Percentiles rank a stretch among this genome's conserved stretches.
These are phyloP conservation scores for Globisporangium yorkense DNA, from an alignment of 352 stramenopile species.

Conservation along the genomic window DNA sequence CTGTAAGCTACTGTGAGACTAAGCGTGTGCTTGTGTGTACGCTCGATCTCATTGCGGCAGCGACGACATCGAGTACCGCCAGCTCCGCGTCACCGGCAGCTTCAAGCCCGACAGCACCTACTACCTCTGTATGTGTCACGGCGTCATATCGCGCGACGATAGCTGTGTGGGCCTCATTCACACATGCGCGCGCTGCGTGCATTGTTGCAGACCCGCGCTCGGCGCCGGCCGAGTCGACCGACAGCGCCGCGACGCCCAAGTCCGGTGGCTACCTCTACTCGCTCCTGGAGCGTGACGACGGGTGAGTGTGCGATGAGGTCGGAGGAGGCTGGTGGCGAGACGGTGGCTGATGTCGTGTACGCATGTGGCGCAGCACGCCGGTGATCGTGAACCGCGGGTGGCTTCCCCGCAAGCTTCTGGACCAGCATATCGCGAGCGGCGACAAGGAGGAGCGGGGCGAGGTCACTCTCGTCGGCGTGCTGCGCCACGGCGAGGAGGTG, in stretches of 20 bases:
- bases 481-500: constrained; percentile 79
- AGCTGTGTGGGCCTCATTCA: not conserved
- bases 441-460: constrained; percentile 51
- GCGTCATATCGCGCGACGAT: not conserved
- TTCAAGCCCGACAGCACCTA: constrained; percentile 73
- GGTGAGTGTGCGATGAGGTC: constrained; percentile 21
- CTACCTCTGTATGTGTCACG: constrained; percentile 56
- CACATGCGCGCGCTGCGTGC: not conserved
- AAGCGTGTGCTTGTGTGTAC: not conserved
- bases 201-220: constrained; percentile 58
- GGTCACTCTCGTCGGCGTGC: constrained; percentile 59
- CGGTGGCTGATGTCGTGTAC: not conserved
- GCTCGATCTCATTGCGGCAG: constrained; percentile 15
- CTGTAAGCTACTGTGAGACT: not conserved
- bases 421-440: constrained; percentile 53
- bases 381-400: constrained; percentile 85
- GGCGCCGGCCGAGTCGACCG: constrained; percentile 67
- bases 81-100: constrained; percentile 55
- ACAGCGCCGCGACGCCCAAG: constrained; percentile 73
- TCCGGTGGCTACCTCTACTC: constrained; percentile 86
- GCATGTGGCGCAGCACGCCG: constrained; percentile 37
- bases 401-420: constrained; percentile 70
- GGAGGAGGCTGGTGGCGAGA: not conserved
- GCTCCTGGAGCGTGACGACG: constrained; percentile 59
- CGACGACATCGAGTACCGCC: constrained; percentile 77